Conservation (phyloP, 306 rosid genomes). For the Ziziphus jujuba region DNA sequence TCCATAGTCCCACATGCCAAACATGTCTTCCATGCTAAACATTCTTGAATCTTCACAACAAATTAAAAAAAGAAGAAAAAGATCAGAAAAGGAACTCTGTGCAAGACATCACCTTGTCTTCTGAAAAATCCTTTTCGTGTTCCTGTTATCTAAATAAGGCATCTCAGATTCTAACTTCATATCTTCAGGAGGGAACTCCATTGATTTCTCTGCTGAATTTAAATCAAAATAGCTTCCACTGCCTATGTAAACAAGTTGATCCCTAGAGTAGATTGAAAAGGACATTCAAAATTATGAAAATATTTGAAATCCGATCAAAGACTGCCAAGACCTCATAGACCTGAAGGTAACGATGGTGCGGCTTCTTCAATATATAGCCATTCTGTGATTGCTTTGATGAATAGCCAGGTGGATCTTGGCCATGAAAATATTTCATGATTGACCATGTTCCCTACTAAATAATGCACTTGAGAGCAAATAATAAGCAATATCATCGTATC, state of each 20-base stretch:
- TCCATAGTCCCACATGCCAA: too few species aligned
- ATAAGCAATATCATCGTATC: too few species aligned
- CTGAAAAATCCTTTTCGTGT: constrained; percentile 29
- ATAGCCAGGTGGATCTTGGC: constrained; percentile 38
- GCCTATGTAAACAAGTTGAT: constrained; percentile 39
- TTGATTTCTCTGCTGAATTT: constrained; percentile 39
- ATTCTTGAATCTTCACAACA: too few species aligned
- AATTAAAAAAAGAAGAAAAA: too few species aligned
- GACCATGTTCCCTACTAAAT: constrained; percentile 74
- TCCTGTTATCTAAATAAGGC: constrained; percentile 49
- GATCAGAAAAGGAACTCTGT: neutral
- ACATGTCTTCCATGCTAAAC: too few species aligned
- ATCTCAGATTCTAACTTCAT: constrained; percentile 22
- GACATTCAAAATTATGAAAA: constrained; percentile 2
- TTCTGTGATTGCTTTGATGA: constrained; percentile 42
- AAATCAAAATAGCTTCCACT: constrained; percentile 44
- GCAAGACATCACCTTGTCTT: constrained; percentile 29
- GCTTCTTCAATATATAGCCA: constrained; percentile 45
- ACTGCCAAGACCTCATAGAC: constrained; percentile 33
- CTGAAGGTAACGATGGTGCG: constrained; percentile 59
- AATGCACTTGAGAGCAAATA: too few species aligned
- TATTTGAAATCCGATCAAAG: constrained; percentile 3
- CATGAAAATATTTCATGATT: constrained; percentile 74
- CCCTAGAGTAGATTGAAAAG: constrained; percentile 25
- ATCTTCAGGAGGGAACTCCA: constrained; percentile 45